Evolutionary conservation across 257 asterid species (phyloP), one percentile per base, ranked within the genome.

Genomic region (Asclepias syriaca): DNA sequence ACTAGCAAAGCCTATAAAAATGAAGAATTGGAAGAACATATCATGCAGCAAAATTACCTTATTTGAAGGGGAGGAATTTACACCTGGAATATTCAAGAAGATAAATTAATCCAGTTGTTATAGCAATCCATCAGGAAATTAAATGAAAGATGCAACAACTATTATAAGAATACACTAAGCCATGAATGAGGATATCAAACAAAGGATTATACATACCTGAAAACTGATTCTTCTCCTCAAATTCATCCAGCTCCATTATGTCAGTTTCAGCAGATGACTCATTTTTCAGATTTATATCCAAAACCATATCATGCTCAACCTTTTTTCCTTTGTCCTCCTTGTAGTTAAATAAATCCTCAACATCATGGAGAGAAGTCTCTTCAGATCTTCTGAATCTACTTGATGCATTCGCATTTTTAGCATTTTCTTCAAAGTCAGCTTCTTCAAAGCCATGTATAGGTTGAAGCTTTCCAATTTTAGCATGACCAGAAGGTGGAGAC

Each of bases 191-290:
- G 11, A 8, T 19, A 63, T 49, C 50, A 43, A 59, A 56, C 49
- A 22, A 24, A 50, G 32, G 22, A 40, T 50, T 39, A 57, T 50
- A 56, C 46, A 29, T 77, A 92, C 96, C 87, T 22, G 79, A 74
- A 57, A 66, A 70, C 49, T 48, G 76, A 56, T 77, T 75, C 76
- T 77, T 88, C 73, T 78, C 84, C 66, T 73, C 84, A 12, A 72
- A 66, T 32, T 71, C 75, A 77, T 80, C 85, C 78, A 85, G 79
- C 63, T 84, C 89, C 89, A 87, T 74, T 72, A 84, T 79, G 81
- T 80, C 84, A 27, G 93, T 90, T 65, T 89, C 97, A 73, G 96
- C 93, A 11, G 93, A 89, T n/a, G 93, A 86, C 61, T 88, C 97
- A 71, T 85, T 84, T 77, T 66, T 83, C 61, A 70, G 34, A 66